Evolutionary conservation across 2,329 filamentous ascomycete species (phyloP).

Genomic region (Diatrype stigma): DNA sequence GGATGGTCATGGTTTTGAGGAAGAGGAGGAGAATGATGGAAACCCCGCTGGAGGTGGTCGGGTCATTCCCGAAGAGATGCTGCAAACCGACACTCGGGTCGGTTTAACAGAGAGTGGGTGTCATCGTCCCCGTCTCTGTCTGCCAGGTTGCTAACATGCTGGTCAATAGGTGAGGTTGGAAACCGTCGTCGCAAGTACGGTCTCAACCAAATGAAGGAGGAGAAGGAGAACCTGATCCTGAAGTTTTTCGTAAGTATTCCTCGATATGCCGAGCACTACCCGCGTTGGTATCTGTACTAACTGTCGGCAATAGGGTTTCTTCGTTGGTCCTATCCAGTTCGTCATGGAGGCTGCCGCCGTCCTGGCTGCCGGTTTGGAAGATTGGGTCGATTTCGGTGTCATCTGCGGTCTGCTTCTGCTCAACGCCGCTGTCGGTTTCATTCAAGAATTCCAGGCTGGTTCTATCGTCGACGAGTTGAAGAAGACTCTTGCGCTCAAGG

Average conservation of each 20-base stretch:
- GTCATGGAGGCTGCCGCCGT: conserved; percentile 88
- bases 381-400: conserved; percentile 93
- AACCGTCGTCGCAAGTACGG: conserved; percentile 63
- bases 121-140: conserved; percentile 51
- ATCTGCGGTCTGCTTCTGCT: conserved; percentile 80
- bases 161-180: conserved; percentile 21
- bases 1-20: conserved; percentile 64
- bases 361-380: conserved; percentile 76
- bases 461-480: conserved; percentile 89
- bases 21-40: conserved; percentile 57
- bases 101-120: conserved; percentile 68
- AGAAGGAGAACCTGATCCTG: conserved; percentile 78
- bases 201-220: conserved; percentile 86
- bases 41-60: conserved; percentile 51
- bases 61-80: conserved; percentile 62
- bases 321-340: conserved; percentile 86
- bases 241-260: conserved; percentile 59
- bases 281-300: conserved; percentile 1
- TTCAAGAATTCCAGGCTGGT: conserved; percentile 86
- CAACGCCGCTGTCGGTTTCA: conserved; percentile 81
- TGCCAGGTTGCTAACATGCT: background rate
- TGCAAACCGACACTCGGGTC: conserved; percentile 68
- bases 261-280: conserved; percentile 18
- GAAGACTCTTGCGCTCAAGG: conserved; percentile 85
- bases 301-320: conserved; percentile 54